Evolutionary conservation across 257 asterid species (phyloP).

Genomic region (Solanum corneliomulleri): DNA sequence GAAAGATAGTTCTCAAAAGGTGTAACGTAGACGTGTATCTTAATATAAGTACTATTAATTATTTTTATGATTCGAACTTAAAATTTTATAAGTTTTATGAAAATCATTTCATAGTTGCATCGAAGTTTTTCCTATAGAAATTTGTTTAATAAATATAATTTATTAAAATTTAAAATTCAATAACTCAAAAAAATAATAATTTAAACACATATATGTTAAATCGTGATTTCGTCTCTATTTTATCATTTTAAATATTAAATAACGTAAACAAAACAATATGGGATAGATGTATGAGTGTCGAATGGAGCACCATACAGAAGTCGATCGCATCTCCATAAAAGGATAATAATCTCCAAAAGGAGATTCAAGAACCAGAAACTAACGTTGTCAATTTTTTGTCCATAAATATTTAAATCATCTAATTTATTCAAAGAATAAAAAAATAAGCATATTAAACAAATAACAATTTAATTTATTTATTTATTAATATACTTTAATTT

Average conservation of each 20-base stretch:
- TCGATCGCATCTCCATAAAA: constrained; percentile 19
- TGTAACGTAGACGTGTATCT: not conserved
- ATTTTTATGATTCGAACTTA: not conserved
- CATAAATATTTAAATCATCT: not conserved
- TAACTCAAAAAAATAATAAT: not conserved
- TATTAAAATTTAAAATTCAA: not conserved
- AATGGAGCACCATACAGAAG: constrained; percentile 21
- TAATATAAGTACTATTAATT: not conserved
- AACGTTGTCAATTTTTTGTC: no score
- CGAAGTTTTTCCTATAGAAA: not conserved
- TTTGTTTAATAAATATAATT: not conserved
- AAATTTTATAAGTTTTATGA: not conserved
- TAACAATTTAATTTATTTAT: not conserved
- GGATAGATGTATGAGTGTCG: constrained; percentile 8
- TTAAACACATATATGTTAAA: not conserved
- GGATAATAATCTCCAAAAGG: constrained; percentile 4
- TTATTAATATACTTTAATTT: not conserved
- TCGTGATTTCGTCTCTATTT: not conserved
- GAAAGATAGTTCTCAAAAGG: not conserved
- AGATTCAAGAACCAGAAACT: constrained; percentile 2
- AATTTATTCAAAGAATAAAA: not conserved
- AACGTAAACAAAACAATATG: constrained; percentile 2
- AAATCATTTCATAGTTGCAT: not conserved
- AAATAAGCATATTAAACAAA: not conserved
- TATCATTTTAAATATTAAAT: not conserved